Evolutionary conservation across 179 eudicot genomes (phyloP), one percentile per base, ranked within the genome.

Genomic region (Gypsophila paniculata): DNA sequence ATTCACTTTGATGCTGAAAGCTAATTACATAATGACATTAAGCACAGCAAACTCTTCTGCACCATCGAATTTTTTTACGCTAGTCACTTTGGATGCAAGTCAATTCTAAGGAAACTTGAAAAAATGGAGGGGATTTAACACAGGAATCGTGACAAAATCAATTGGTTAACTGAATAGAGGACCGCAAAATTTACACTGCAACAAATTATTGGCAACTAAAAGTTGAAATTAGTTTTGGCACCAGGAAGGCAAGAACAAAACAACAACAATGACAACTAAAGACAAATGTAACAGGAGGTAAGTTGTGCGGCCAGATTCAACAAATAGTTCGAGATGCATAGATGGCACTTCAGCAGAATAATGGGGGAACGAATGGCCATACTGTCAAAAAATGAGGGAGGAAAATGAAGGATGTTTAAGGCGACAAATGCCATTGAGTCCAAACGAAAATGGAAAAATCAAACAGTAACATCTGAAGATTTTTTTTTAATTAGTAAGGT

Each of bases 401-500:
- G 68, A 29, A 17, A 34, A 29, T 25, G 19, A 68, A 8, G 1
- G 25, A 52, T 8, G 12, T 68, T n/a, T 18, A 9, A 23, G 18
- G 21, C 13, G 8, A 26, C 38, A 68, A 26, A 22, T 46, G 38
- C 58, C 60, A 68, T 2, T 14, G 18, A 65, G 55, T 32, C 42
- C 12, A 17, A 51, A 17, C 51, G 63, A 63, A 68, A 52, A 57
- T 15, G 36, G 7, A 17, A 53, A 22, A 46, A 46, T 52, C 73
- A 53, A 77, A 70, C 49, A 61, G 7, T 13, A 19, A 48, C n/a
- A 53, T 55, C n/a, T n/a, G n/a, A n/a, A n/a, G n/a, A n/a, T n/a
- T n/a, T n/a, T n/a, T n/a, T n/a, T n/a, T n/a, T n/a, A n/a, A n/a
- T n/a, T n/a, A n/a, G n/a, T n/a, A n/a, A n/a, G n/a, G n/a, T n/a